Evolutionary conservation across 352 stramenopile genomes (phyloP).

Genomic region (Thalassiosira hispida): DNA sequence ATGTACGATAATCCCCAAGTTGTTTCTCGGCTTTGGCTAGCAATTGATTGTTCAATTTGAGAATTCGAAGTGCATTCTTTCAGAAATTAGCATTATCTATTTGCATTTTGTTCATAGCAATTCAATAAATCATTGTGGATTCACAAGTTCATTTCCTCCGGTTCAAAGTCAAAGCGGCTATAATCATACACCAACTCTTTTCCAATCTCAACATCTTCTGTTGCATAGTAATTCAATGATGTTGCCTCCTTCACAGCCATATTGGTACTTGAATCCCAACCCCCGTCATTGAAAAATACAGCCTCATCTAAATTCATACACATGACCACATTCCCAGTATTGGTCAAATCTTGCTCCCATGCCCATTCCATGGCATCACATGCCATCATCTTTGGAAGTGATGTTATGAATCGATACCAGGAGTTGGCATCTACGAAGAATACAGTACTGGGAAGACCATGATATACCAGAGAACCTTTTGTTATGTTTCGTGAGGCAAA

Average conservation of each 20-base stretch:
- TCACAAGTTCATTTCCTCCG: constrained; percentile 23
- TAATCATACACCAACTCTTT: constrained; percentile 39
- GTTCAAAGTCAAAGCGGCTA: constrained; percentile 19
- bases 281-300: constrained; percentile 38
- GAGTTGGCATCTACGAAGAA: constrained; percentile 35
- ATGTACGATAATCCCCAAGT: too few species aligned
- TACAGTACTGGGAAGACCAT: constrained; percentile 28
- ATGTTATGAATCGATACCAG: constrained; percentile 36
- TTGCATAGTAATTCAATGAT: constrained; percentile 41
- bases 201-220: constrained; percentile 21
- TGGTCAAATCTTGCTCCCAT: constrained; percentile 35
- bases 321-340: constrained; percentile 36
- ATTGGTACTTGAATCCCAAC: constrained; percentile 7
- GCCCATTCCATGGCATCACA: constrained; percentile 41
- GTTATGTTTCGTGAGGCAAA: constrained; percentile 35
- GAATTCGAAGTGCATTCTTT: too few species aligned
- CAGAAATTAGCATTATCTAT: too few species aligned
- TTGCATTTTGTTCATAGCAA: too few species aligned
- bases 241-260: constrained; percentile 26
- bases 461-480: constrained; percentile 29
- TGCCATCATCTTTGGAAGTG: constrained; percentile 18
- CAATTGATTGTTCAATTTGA: too few species aligned
- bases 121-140: too few species aligned
- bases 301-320: constrained; percentile 30
- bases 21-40: too few species aligned